Conservation (phyloP, 805 yeast species). For the Starmerella bacillaris region DNA sequence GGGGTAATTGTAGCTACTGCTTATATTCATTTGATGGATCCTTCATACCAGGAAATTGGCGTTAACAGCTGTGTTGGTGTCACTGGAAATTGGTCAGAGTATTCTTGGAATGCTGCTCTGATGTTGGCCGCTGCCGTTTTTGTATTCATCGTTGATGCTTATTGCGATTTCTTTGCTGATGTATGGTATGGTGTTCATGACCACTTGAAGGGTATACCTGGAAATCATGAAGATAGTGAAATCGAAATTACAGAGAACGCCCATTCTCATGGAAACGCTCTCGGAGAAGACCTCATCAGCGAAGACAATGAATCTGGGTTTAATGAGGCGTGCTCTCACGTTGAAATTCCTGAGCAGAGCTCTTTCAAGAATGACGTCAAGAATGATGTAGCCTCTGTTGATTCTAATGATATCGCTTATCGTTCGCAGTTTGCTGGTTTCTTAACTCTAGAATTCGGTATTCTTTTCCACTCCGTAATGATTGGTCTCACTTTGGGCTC, state of each 20-base stretch:
- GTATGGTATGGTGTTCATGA: constrained; percentile 13
- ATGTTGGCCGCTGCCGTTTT: constrained; percentile 31
- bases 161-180: constrained; percentile 29
- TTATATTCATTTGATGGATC: constrained; percentile 42
- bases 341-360: neutral
- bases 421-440: constrained; percentile 28
- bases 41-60: constrained; percentile 24
- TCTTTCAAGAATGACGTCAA: neutral
- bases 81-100: constrained; percentile 32
- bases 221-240: too few relatives aligned
- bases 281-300: too few relatives aligned
- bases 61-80: constrained; percentile 26
- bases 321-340: neutral
- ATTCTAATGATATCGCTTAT: constrained; percentile 11
- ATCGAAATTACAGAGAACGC: constrained; percentile 1
- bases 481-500: constrained; percentile 53
- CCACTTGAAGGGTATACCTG: constrained; percentile 11
- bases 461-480: constrained; percentile 57
- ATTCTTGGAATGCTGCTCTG: constrained; percentile 43
- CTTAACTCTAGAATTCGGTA: constrained; percentile 51
- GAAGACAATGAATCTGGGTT: neutral
- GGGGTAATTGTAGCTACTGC: constrained; percentile 69
- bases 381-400: constrained; percentile 1
- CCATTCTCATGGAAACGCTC: constrained; percentile 7
- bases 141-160: constrained; percentile 33